These are phyloP conservation scores for Ilyonectria mors-panacis DNA, from an alignment of 2,329 filamentous ascomycete species.

Conservation along the genomic window DNA sequence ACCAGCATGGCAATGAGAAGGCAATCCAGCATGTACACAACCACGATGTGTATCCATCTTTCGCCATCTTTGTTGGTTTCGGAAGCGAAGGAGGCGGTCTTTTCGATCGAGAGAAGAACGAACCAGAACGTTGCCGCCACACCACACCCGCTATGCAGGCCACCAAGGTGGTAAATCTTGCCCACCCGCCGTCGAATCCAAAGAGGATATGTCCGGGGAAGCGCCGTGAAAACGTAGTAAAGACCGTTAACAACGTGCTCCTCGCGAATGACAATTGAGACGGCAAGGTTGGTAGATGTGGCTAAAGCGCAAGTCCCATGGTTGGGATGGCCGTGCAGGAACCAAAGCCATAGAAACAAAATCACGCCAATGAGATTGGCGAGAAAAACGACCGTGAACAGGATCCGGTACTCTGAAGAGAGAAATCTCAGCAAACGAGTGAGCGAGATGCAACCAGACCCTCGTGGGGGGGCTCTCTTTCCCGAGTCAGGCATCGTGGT, in stretches of 20 bases:
- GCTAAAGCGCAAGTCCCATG: constrained; percentile 53
- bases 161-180: constrained; percentile 63
- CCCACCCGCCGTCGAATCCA: constrained; percentile 57
- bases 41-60: constrained; percentile 27
- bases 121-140: constrained; percentile 39
- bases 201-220: constrained; percentile 59
- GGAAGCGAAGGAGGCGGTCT: constrained; percentile 21
- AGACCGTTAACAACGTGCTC: constrained; percentile 64
- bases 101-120: constrained; percentile 38
- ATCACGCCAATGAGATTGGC: constrained; percentile 54
- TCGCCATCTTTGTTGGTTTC: constrained; percentile 5
- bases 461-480: constrained; percentile 9
- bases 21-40: constrained; percentile 33
- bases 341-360: constrained; percentile 36
- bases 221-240: constrained; percentile 56
- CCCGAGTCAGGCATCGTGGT: constrained; percentile 17
- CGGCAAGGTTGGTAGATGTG: constrained; percentile 59
- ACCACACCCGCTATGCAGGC: constrained; percentile 43
- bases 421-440: constrained; percentile 41
- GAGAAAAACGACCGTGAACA: constrained; percentile 65
- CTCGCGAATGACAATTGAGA: constrained; percentile 62
- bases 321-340: constrained; percentile 49
- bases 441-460: constrained; percentile 32
- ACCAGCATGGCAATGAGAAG: constrained; percentile 32
- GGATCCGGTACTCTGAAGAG: constrained; percentile 59